Evolutionary conservation across 345 rosid genomes (phyloP).

Genomic region (Populus euphratica): DNA sequence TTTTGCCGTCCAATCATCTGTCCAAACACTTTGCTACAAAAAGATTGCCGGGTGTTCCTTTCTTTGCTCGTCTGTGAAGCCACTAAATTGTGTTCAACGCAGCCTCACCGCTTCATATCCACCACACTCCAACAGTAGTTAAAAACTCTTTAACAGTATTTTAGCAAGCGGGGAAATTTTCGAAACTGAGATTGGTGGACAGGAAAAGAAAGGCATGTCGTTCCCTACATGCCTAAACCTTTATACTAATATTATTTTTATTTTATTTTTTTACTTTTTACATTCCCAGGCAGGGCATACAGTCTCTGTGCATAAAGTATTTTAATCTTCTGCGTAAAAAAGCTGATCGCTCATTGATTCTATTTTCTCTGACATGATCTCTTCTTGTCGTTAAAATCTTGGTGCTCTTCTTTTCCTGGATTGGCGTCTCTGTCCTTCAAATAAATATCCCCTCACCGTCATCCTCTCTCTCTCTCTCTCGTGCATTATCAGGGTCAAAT

Average conservation of each 20-base stretch:
- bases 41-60: no score
- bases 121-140: no score
- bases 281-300: neutral
- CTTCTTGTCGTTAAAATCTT: neutral
- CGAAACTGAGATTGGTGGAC: neutral
- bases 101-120: no score
- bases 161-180: neutral
- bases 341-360: neutral
- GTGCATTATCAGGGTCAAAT: neutral
- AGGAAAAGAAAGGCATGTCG: neutral
- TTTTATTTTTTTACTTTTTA: neutral
- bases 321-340: neutral
- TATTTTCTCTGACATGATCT: neutral
- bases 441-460: neutral
- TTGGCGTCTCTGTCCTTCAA: neutral
- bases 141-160: neutral
- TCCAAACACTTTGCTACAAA: no score
- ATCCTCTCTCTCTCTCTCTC: neutral
- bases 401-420: neutral
- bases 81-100: no score
- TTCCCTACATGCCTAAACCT: neutral
- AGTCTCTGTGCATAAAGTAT: neutral
- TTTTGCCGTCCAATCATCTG: no score
- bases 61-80: no score
- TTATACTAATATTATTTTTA: no score